Conservation (phyloP, 305 asterid genomes). For the Salvia sclarea region DNA sequence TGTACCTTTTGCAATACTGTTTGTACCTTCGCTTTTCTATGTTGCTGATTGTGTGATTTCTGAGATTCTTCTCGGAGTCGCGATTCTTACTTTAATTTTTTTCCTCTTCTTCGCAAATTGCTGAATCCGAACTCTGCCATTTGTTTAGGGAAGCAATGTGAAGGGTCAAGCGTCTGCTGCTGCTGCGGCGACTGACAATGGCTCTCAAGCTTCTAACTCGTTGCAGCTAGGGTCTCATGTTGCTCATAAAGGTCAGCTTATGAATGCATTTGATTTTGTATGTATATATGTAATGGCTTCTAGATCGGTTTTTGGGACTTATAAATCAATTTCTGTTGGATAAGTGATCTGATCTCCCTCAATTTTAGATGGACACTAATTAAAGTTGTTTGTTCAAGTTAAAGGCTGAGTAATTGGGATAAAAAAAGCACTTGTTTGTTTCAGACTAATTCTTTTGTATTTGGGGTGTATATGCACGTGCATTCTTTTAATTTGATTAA, state of each 20-base stretch:
- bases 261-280: neutral
- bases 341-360: neutral
- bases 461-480: neutral
- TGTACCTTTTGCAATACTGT: too few species aligned
- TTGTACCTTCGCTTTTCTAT: conserved; percentile 24
- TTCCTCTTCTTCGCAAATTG: neutral
- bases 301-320: conserved; percentile 20
- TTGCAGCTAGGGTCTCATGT: conserved; percentile 34
- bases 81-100: neutral
- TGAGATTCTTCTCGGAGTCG: neutral
- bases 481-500: neutral
- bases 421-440: neutral
- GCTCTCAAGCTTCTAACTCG: conserved; percentile 45
- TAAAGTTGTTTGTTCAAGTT: conserved; percentile 10
- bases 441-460: neutral
- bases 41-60: neutral
- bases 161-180: conserved; percentile 47
- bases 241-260: conserved; percentile 45
- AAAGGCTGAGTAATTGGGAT: neutral
- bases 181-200: conserved; percentile 42
- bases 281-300: neutral
- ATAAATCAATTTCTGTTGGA: neutral
- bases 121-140: conserved; percentile 9
- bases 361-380: neutral
- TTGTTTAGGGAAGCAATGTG: conserved; percentile 43